Evolutionary conservation across 2,329 filamentous ascomycete species (phyloP), one percentile per base, ranked within the genome.

Genomic region (Fusarium tricinctum): DNA sequence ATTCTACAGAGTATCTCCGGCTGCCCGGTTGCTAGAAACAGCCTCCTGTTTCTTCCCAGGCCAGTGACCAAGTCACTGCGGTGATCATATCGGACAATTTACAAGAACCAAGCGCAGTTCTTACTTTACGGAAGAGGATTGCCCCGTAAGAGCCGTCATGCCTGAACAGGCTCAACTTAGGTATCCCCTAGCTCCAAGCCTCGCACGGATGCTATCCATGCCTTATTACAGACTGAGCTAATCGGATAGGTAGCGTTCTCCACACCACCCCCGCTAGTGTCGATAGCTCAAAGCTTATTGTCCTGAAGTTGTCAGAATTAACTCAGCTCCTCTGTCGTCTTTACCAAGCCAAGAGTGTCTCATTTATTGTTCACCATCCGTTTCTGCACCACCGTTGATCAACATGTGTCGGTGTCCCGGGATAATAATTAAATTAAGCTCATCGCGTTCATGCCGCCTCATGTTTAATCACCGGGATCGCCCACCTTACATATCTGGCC

Each of bases 261-360:
- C 20, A 35, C 46, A 33, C 26, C 42, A 17, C 15, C 15, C 15
- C 8, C 35, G 32, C 17, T 56, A 56, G 45, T 17, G 12, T 33
- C 28, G 22, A 50, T 62, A 50, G 63, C 40, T 43, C 28, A 53
- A 67, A 63, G 39, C 22, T 63, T 63, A 43, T 59, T 35, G 10
- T 23, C 13, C 19, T 13, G 5, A 33, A 17, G 13, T 26, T 48
- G 47, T 30, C 35, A 47, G 17, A 62, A 62, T 20, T 10, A 30
- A 38, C 35, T n/a, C 17, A 10, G 3, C 33, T n/a, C 8, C 13
- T n/a, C 15, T 9, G 33, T n/a, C 7, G 6, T 13, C 33, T n/a
- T 35, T n/a, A 15, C 4, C 15, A n/a, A 17, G 33, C 14, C 5
- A n/a, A 35, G 5, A 20, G 17, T 39, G 23, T 15, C 35, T n/a